Evolutionary conservation across 2,329 filamentous ascomycete genomes (phyloP), one percentile per base, ranked within the genome.

Genomic region (Tolypocladium ovalisporum): DNA sequence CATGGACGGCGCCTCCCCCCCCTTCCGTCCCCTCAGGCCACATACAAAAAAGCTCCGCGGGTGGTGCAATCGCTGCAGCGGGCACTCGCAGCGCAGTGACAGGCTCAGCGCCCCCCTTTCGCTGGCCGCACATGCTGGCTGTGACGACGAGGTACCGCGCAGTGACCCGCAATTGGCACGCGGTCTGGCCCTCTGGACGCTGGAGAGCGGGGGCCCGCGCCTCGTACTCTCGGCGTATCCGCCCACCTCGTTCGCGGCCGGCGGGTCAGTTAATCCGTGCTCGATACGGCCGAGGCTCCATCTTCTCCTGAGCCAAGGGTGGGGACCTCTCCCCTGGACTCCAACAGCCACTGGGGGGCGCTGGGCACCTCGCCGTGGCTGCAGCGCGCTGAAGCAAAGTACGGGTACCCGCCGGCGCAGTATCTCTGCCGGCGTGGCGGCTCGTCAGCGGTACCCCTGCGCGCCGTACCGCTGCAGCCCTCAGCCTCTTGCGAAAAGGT

Each of bases 401-500:
- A 44, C 22, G n/a, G 39, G 40, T 52, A 52, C 47, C n/a, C 29
- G 29, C 47, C 47, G 10, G 12, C 47, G 29, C 47, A 17, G 47
- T 52, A 52, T n/a, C 47, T n/a, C 29, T 10, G 10, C 47, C n/a
- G 29, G 47, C 47, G 29, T 17, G 19, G 17, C 29, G 13, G 47
- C 47, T 29, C 19, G 29, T 13, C 29, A 10, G 19, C 17, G 7
- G 40, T 49, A 55, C 54, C 54, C n/a, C 29, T 19, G 22, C 47
- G 47, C 29, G 10, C 47, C 47, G 47, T 52, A 52, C 47, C 47
- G 47, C 47, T 12, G 44, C 47, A n/a, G 29, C 47, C 19, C n/a
- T 19, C n/a, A n/a, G 29, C 29, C 29, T n/a, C 19, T 36, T 60
- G 60, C 60, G 62, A 62, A 68, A 66, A 67, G 64, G 66, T 68